These are phyloP conservation scores for Microcera coccophila DNA, from an alignment of 2,329 filamentous ascomycete genomes.

Conservation along the genomic window DNA sequence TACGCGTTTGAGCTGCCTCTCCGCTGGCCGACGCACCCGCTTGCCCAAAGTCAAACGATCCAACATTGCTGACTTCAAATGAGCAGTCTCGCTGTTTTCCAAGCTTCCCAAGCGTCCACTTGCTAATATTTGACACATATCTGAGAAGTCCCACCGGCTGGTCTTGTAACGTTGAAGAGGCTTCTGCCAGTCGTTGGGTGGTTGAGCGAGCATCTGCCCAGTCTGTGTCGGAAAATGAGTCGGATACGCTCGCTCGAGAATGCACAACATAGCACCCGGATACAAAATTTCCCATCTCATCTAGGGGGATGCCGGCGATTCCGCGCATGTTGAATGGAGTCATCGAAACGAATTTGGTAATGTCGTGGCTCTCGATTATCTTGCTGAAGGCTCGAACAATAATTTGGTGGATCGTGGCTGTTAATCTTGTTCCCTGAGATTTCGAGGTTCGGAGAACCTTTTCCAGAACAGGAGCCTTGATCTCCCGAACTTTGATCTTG, in stretches of 20 bases:
- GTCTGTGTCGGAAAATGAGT: slow-evolving; percentile 15
- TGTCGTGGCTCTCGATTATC: slow-evolving; percentile 7
- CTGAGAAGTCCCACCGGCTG: slow-evolving; percentile 19
- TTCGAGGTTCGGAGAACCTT: slow-evolving; percentile 11
- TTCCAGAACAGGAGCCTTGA: slow-evolving; percentile 9
- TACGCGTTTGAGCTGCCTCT: neutral
- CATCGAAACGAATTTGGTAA: slow-evolving; percentile 23
- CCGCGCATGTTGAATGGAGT: slow-evolving; percentile 24
- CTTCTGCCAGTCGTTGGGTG: slow-evolving; percentile 13
- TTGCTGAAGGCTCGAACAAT: slow-evolving; percentile 21
- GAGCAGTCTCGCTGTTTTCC: slow-evolving; percentile 21
- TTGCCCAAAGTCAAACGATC: slow-evolving; percentile 10
- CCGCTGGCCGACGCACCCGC: neutral
- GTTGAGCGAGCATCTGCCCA: slow-evolving; percentile 15
- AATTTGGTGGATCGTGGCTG: slow-evolving; percentile 17
- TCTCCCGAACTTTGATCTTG: slow-evolving; percentile 14
- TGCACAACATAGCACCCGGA: slow-evolving; percentile 17
- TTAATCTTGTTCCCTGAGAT: slow-evolving; percentile 18
- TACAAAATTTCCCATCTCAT: slow-evolving; percentile 13
- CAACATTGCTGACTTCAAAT: slow-evolving; percentile 23
- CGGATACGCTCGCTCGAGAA: slow-evolving; percentile 3
- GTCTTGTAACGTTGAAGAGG: slow-evolving; percentile 14
- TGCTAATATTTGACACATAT: slow-evolving; percentile 19
- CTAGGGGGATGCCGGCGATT: slow-evolving; percentile 16
- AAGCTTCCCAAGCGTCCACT: slow-evolving; percentile 20